Conservation (phyloP, 169 alveolate genomes). For the Plasmodium vivax region DNA sequence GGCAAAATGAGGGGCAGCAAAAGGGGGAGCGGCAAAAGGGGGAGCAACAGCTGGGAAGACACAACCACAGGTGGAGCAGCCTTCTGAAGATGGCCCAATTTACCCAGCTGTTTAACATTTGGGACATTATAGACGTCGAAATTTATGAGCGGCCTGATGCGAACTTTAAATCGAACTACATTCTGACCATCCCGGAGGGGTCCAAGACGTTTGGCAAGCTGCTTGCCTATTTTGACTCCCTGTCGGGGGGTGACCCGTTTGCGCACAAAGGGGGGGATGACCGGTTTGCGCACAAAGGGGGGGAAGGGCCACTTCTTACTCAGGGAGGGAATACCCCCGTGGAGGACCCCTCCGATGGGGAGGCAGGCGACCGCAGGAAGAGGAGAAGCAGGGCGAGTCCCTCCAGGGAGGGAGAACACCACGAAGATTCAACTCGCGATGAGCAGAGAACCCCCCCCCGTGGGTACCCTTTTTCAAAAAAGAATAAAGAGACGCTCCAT, state of each 20-base stretch:
- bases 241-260: background rate
- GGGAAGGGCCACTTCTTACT: background rate
- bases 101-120: conserved; percentile 32
- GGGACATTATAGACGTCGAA: conserved; percentile 71
- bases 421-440: background rate
- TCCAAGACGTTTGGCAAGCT: conserved; percentile 21
- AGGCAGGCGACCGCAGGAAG: background rate
- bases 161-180: conserved; percentile 26
- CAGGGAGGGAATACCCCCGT: background rate
- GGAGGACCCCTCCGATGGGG: background rate
- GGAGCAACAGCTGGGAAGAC: background rate
- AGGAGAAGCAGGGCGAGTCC: background rate
- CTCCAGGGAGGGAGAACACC: background rate
- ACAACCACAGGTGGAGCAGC: background rate
- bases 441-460: background rate
- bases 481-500: background rate
- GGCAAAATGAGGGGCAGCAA: background rate
- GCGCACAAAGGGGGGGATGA: background rate
- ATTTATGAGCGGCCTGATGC: background rate
- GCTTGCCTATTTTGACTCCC: background rate
- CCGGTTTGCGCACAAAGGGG: background rate
- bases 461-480: background rate
- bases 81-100: background rate
- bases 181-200: conserved; percentile 30
- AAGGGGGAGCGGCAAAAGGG: no score